phyloP scores from a whole-genome alignment of 139 green algal species.

The Tetraselmis striata region DNA sequence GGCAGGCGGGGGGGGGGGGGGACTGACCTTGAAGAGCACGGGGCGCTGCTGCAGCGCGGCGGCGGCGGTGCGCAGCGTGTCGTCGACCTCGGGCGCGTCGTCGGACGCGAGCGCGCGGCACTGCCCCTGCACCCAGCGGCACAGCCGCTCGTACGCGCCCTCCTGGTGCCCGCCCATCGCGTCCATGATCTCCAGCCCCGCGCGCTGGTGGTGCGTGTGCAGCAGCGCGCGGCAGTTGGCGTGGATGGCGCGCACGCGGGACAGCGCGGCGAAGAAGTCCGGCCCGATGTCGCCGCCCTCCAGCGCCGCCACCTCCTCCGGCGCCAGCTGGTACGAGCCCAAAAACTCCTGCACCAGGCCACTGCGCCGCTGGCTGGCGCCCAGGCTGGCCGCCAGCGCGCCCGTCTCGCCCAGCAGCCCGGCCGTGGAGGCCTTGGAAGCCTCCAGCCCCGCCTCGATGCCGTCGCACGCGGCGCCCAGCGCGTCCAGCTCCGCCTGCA shows the following conservation, averaged over 20 bases:
- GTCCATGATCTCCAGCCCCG: slow-evolving; percentile 97
- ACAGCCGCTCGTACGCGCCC: slow-evolving; percentile 88
- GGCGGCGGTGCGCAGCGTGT: slow-evolving; percentile 70
- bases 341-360: slow-evolving; percentile 75
- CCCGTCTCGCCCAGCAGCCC: slow-evolving; percentile 54
- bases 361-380: slow-evolving; percentile 40
- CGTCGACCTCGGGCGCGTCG: slow-evolving; percentile 80
- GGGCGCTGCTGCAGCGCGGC: slow-evolving; percentile 69
- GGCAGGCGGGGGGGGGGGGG: too few relatives aligned
- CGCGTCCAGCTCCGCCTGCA: slow-evolving; percentile 67
- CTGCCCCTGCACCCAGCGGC: slow-evolving; percentile 92
- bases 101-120: slow-evolving; percentile 76
- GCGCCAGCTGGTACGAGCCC: slow-evolving; percentile 86
- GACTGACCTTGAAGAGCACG: slow-evolving; percentile 79
- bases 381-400: slow-evolving; percentile 46
- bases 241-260: slow-evolving; percentile 82
- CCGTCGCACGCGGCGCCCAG: slow-evolving; percentile 57
- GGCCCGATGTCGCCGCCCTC: slow-evolving; percentile 57
- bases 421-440: slow-evolving; percentile 27
- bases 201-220: slow-evolving; percentile 83
- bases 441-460: slow-evolving; percentile 36
- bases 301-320: slow-evolving; percentile 56
- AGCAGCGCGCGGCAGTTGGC: slow-evolving; percentile 86
- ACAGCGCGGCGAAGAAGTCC: slow-evolving; percentile 83
- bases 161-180: slow-evolving; percentile 90